Conservation (phyloP, 2,329 filamentous ascomycete genomes). For the Penicillium freii region DNA sequence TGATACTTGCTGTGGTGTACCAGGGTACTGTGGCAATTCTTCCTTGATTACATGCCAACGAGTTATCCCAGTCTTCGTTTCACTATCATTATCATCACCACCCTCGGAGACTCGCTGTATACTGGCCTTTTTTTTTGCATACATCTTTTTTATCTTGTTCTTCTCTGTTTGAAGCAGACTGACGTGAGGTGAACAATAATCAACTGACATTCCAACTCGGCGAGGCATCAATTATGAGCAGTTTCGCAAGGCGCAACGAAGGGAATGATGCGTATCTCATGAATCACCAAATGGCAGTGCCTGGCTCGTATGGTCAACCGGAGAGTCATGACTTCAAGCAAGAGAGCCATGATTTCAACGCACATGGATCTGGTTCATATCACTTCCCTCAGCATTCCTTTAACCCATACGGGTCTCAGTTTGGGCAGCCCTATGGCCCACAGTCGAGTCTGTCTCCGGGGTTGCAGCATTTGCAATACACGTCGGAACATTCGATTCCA, state of each 20-base stretch:
- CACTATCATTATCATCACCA: not conserved
- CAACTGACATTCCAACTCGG: not conserved
- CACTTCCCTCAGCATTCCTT: slow-evolving; percentile 36
- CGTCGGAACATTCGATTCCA: slow-evolving; percentile 33
- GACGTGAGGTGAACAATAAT: not conserved
- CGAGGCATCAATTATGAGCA: slow-evolving; percentile 34
- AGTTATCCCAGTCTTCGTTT: not conserved
- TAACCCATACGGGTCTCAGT: slow-evolving; percentile 39
- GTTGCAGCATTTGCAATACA: slow-evolving; percentile 35
- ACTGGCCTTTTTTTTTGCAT: not conserved
- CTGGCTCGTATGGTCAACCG: slow-evolving; percentile 32
- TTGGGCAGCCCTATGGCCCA: slow-evolving; percentile 38
- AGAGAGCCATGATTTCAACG: slow-evolving; percentile 32
- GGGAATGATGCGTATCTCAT: slow-evolving; percentile 36
- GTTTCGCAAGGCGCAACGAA: slow-evolving; percentile 41
- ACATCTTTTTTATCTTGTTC: not conserved
- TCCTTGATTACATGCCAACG: not conserved
- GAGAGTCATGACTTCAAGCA: slow-evolving; percentile 34
- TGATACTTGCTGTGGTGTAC: slow-evolving; percentile 1
- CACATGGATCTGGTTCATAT: slow-evolving; percentile 32
- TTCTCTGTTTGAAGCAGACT: not conserved
- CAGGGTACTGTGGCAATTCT: not conserved
- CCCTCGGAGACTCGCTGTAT: not conserved
- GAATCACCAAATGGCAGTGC: slow-evolving; percentile 34
- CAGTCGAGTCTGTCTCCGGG: slow-evolving; percentile 31